These are phyloP conservation scores for Scleromitrula shiraiana DNA, from an alignment of 2,329 filamentous ascomycete genomes.

Conservation along the genomic window DNA sequence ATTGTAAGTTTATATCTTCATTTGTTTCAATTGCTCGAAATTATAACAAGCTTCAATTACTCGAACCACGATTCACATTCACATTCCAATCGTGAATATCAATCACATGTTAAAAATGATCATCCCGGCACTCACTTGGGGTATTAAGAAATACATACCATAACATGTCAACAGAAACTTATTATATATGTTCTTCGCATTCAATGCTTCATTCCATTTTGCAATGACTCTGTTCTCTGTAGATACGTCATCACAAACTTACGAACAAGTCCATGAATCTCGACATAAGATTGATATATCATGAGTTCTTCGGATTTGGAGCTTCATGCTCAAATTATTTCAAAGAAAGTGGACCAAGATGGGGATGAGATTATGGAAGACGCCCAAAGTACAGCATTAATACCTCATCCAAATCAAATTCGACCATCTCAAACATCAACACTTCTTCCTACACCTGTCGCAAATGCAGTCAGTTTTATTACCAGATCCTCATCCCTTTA, in stretches of 20 bases:
- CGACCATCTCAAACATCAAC: conserved; percentile 30
- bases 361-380: neutral
- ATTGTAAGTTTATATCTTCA: no score
- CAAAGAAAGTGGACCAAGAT: neutral
- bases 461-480: conserved; percentile 51
- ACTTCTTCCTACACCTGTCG: conserved; percentile 49
- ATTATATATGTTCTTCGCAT: neutral
- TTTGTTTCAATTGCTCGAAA: no score
- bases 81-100: neutral
- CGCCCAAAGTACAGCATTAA: neutral
- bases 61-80: no score
- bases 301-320: neutral
- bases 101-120: neutral
- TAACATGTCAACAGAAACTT: neutral
- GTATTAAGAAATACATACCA: neutral
- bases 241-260: neutral
- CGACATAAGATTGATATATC: neutral
- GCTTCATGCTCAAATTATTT: neutral
- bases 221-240: neutral
- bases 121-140: neutral
- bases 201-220: neutral
- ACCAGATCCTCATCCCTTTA: conserved; percentile 50
- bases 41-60: no score
- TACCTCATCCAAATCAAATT: neutral
- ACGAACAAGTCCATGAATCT: neutral